Conservation (phyloP, 768 basidiomycete species). For the Solioccasus polychromus region DNA sequence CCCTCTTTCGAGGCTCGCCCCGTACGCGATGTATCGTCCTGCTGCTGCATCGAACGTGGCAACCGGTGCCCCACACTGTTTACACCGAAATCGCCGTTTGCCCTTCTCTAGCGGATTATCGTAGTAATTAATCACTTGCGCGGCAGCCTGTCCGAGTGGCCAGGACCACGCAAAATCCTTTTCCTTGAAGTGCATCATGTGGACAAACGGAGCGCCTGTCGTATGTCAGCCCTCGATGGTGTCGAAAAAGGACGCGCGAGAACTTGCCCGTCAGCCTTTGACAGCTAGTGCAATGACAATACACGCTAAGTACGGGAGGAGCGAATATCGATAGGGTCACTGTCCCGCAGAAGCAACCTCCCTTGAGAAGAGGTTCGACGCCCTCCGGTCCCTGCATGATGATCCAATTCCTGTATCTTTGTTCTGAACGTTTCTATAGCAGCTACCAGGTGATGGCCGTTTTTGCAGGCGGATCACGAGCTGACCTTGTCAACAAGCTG, state of each 20-base stretch:
- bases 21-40: conserved; percentile 56
- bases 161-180: conserved; percentile 51
- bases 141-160: conserved; percentile 25
- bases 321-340: conserved; percentile 48
- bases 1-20: conserved; percentile 52
- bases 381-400: conserved; percentile 13
- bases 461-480: too few species aligned
- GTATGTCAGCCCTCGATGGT: not conserved
- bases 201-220: conserved; percentile 51
- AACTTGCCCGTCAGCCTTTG: conserved; percentile 54
- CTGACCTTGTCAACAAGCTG: too few species aligned
- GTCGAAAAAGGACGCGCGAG: not conserved
- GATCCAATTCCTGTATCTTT: too few species aligned
- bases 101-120: conserved; percentile 47
- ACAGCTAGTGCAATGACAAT: conserved; percentile 71
- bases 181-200: conserved; percentile 55
- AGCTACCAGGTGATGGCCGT: too few species aligned
- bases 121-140: conserved; percentile 44
- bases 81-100: conserved; percentile 65
- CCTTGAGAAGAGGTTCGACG: conserved; percentile 32
- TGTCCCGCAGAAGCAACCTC: conserved; percentile 59
- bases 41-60: conserved; percentile 50
- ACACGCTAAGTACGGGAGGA: conserved; percentile 52
- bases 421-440: too few species aligned
- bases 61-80: conserved; percentile 52